A percentile compares a stretch with the other conserved stretches of the same genome.
phyloP scores from a whole-genome alignment of 352 stramenopile genomes.

The Saprolegnia diclina region DNA sequence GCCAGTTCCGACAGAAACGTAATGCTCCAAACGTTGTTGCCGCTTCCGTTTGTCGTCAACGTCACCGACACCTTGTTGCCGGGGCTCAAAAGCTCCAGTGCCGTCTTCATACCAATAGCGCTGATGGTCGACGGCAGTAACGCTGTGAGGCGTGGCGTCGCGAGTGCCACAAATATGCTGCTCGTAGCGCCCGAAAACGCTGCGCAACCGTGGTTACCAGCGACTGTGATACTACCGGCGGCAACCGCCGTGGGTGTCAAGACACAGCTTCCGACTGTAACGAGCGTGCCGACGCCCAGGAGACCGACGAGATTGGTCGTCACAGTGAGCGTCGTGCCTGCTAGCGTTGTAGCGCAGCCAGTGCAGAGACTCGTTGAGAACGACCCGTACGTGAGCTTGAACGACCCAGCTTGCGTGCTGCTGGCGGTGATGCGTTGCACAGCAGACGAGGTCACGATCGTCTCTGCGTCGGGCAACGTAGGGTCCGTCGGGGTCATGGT shows the following conservation, averaged over 20 bases:
- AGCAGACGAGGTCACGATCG: constrained; percentile 81
- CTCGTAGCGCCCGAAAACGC: constrained; percentile 37
- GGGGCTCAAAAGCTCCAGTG: constrained; percentile 53
- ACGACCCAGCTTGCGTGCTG: constrained; percentile 37
- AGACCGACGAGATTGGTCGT: constrained; percentile 58
- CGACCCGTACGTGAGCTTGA: constrained; percentile 66
- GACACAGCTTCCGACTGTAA: constrained; percentile 64
- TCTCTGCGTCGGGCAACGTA: constrained; percentile 38
- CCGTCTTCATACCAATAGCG: constrained; percentile 48
- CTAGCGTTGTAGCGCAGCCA: constrained; percentile 47
- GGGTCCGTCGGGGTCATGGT: constrained; percentile 49
- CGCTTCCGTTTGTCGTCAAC: constrained; percentile 29
- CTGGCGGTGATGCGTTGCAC: constrained; percentile 62
- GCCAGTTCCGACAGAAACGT: constrained; percentile 90
- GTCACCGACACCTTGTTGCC: constrained; percentile 44
- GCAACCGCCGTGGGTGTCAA: constrained; percentile 49
- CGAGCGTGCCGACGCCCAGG: constrained; percentile 46
- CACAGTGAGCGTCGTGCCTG: constrained; percentile 48
- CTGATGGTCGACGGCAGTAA: constrained; percentile 56
- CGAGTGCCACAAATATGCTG: constrained; percentile 32
- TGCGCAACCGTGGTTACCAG: constrained; percentile 48
- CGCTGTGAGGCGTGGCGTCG: constrained; percentile 40
- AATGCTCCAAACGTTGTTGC: constrained; percentile 79
- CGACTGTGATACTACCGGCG: constrained; percentile 45
- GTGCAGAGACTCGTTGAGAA: constrained; percentile 51